Evolutionary conservation across 2,329 filamentous ascomycete genomes (phyloP).

Genomic region (Cercospora zeina): DNA sequence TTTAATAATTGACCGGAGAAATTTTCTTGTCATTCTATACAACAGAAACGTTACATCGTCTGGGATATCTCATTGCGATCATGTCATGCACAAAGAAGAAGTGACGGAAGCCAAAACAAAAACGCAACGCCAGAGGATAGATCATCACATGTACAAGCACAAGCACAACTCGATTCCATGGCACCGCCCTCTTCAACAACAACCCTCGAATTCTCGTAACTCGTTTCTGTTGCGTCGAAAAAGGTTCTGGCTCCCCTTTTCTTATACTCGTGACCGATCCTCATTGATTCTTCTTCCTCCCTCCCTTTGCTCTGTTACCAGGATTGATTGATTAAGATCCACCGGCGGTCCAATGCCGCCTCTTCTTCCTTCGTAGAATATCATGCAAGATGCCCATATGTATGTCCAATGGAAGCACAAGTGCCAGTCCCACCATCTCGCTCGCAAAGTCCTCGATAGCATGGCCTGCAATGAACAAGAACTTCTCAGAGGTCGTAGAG

Average conservation of each 20-base stretch:
- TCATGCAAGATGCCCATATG: not conserved
- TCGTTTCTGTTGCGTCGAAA: constrained; percentile 1
- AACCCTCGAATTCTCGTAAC: not conserved
- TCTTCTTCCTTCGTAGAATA: not conserved
- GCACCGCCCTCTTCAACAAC: not conserved
- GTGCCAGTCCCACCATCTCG: not conserved
- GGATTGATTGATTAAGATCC: not conserved
- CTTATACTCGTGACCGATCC: not conserved
- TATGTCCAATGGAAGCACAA: not conserved
- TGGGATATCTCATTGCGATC: not conserved
- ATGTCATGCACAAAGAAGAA: not conserved
- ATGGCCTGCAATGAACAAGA: not conserved
- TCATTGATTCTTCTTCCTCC: not conserved
- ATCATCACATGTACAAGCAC: not conserved
- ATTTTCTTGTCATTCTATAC: not conserved
- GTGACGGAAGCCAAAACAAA: not conserved
- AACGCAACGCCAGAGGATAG: constrained; percentile 1
- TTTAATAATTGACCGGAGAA: not conserved
- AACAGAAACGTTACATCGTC: not conserved
- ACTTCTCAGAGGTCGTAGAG: not conserved
- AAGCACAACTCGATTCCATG: not conserved
- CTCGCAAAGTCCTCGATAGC: not conserved
- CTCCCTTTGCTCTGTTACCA: not conserved
- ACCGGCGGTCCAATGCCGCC: not conserved
- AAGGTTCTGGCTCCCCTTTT: not conserved